A percentile compares a stretch with the other conserved stretches of the same genome.
Evolutionary conservation across 2,329 filamentous ascomycete genomes (phyloP).

Genomic region (Stylonectria norvegica): DNA sequence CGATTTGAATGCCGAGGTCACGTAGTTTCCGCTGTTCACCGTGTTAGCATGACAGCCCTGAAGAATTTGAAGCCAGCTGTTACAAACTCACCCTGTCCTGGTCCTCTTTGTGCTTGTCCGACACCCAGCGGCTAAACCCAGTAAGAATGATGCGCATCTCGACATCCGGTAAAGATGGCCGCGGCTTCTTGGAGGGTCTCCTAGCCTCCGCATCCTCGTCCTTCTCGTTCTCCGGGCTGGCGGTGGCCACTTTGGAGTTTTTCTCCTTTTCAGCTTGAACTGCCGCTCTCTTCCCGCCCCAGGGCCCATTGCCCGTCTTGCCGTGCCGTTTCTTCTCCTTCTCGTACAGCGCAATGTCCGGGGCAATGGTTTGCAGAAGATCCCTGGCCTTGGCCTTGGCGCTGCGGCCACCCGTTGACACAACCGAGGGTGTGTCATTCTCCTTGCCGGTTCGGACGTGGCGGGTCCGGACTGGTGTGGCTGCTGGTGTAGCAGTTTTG

Average conservation of each 20-base stretch:
- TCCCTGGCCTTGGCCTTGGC: constrained; percentile 84
- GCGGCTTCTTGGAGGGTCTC: constrained; percentile 59
- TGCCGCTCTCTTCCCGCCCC: constrained; percentile 62
- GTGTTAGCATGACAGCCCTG: constrained; percentile 16
- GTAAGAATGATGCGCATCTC: constrained; percentile 77
- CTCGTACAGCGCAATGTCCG: constrained; percentile 85
- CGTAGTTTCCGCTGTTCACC: constrained; percentile 68
- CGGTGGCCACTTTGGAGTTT: constrained; percentile 44
- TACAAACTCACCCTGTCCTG: constrained; percentile 73
- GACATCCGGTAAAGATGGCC: constrained; percentile 58
- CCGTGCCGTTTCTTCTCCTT: constrained; percentile 79
- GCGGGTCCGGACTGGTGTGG: constrained; percentile 41
- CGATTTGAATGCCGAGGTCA: constrained; percentile 76
- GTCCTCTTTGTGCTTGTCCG: constrained; percentile 69
- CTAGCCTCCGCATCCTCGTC: constrained; percentile 45
- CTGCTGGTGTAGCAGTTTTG: constrained; percentile 21
- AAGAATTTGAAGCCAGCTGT: background rate
- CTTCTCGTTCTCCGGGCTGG: constrained; percentile 41
- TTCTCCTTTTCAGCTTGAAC: constrained; percentile 55
- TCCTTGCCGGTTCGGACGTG: constrained; percentile 66
- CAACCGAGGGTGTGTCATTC: constrained; percentile 71
- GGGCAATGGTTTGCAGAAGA: constrained; percentile 70
- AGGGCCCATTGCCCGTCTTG: constrained; percentile 48
- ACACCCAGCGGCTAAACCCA: constrained; percentile 78
- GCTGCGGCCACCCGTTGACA: constrained; percentile 71